Evolutionary conservation across 169 alveolate genomes (phyloP), one percentile per base, ranked within the genome.

Genomic region (Plasmodium coatneyi): DNA sequence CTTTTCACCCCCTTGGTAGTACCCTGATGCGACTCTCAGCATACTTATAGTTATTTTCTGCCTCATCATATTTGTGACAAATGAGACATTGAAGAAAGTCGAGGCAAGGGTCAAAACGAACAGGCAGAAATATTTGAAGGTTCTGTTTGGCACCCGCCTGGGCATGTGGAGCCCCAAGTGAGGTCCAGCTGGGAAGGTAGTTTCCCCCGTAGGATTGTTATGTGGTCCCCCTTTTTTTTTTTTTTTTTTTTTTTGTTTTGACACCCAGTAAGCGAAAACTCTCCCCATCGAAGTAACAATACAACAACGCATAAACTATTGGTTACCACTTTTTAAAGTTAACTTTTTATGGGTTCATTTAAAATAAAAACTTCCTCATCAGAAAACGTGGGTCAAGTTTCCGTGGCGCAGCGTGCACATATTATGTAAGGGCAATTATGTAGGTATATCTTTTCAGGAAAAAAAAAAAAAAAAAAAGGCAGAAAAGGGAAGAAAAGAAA

Each of bases 91-190:
- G 46, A 92, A 92, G 81, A 5, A 46, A 6, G 81, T 92, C 1
- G 96, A 92, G 49, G 49, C 86, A 25, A 83, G 72, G 80, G 54
- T 52, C 54, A 83, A 92, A 83, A 80, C 60, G 46, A 76, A 84
- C 32, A 43, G 83, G 19, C 96, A 92, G 49, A 92, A 92, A 71
- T 92, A 84, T 71, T 76, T 92, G 81, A 83, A 79, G 78, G 92
- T 92, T 71, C 30, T 92, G 76, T 92, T 92, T 84, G 92, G 91
- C 2, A 92, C 96, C 0, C 93, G 96, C 12, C 80, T 92, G 54
- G 96, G 96, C 43, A 92, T 92, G 96, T 92, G 96, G 96, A 84
- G 94, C 22, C 96, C 96, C 6, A 92, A 92, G 60, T 92, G 56
- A 76, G 36, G 0, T 49, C 60, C 60, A 5, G 22, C 60, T 9